phyloP scores from a whole-genome alignment of 331 rosid genomes.

The Quercus lobata region DNA sequence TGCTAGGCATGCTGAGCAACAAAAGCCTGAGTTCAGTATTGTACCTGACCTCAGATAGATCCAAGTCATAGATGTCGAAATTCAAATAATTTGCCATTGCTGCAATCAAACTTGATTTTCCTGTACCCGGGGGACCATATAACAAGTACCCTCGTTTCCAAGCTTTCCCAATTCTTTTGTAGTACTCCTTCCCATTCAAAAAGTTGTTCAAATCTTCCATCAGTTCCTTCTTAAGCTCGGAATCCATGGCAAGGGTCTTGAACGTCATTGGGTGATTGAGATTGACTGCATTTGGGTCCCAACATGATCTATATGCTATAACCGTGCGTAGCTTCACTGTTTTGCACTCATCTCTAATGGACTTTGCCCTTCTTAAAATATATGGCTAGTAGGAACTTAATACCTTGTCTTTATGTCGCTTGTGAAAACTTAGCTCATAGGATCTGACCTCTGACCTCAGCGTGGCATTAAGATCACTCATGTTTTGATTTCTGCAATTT shows the following conservation, averaged over 20 bases:
- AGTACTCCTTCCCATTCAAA: neutral
- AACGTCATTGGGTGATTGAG: neutral
- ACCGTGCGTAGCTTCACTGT: slow-evolving; percentile 1
- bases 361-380: slow-evolving; percentile 17
- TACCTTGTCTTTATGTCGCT: slow-evolving; percentile 27
- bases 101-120: neutral
- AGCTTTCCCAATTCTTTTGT: neutral
- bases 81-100: neutral
- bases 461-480: neutral
- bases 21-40: neutral
- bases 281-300: neutral
- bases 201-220: neutral
- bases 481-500: neutral
- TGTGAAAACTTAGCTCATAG: slow-evolving; percentile 29
- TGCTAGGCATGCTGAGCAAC: neutral
- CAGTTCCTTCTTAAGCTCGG: neutral
- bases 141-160: neutral
- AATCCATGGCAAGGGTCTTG: neutral
- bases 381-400: slow-evolving; percentile 13
- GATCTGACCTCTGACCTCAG: slow-evolving; percentile 11
- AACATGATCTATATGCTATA: too few species aligned
- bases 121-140: neutral
- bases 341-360: neutral
- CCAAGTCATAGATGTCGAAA: neutral
- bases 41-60: neutral